Evolutionary conservation across 768 basidiomycete genomes (phyloP).

Genomic region (Tulasnella sp.): DNA sequence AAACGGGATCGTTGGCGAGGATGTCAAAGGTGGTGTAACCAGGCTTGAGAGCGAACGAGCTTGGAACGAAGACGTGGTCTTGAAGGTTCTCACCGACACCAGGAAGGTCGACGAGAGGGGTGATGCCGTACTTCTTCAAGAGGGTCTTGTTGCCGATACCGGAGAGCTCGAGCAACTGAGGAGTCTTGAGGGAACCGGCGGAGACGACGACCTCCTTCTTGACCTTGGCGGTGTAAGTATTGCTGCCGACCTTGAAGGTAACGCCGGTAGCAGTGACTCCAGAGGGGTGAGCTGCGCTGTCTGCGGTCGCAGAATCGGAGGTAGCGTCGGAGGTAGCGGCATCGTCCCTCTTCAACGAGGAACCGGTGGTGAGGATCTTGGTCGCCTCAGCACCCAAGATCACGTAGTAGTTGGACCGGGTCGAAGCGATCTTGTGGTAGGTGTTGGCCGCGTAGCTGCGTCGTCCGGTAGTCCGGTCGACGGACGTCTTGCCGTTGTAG

Average conservation of each 20-base stretch:
- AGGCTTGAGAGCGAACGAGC: constrained; percentile 23
- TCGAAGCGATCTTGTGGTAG: background rate
- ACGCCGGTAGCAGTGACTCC: constrained; percentile 45
- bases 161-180: constrained; percentile 57
- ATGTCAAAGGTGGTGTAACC: constrained; percentile 23
- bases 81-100: constrained; percentile 46
- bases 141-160: constrained; percentile 60
- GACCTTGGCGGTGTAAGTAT: constrained; percentile 41
- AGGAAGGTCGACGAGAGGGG: constrained; percentile 58
- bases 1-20: constrained; percentile 16
- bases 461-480: constrained; percentile 17
- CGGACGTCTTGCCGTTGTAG: constrained; percentile 25
- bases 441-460: constrained; percentile 26
- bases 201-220: constrained; percentile 52
- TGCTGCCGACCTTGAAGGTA: constrained; percentile 42
- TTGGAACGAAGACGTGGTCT: constrained; percentile 18
- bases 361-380: constrained; percentile 12
- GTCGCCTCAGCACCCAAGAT: background rate
- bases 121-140: constrained; percentile 49
- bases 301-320: background rate
- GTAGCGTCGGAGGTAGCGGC: background rate
- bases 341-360: background rate
- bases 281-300: background rate
- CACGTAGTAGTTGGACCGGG: constrained; percentile 21
- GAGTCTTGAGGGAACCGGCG: constrained; percentile 45